Evolutionary conservation across 257 asterid species (phyloP).

Genomic region (Verbascum thapsus): DNA sequence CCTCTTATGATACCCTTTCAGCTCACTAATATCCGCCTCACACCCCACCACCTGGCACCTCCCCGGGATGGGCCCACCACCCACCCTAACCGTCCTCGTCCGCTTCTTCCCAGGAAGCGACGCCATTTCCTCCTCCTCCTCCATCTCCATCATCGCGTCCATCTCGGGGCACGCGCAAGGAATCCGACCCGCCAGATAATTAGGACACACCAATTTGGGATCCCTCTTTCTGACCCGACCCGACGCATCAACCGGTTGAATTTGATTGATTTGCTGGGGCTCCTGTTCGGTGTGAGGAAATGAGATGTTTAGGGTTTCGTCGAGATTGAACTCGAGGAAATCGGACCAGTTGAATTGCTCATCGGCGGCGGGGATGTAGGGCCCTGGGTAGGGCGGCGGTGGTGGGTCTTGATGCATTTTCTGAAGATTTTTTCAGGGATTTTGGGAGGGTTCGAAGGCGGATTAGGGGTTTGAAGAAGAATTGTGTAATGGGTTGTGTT

Average conservation of each 20-base stretch:
- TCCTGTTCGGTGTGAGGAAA: conserved; percentile 9
- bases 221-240: conserved; percentile 80
- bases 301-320: conserved; percentile 26
- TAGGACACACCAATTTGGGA: conserved; percentile 81
- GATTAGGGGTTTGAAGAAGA: not conserved
- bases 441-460: too few relatives aligned
- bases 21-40: conserved; percentile 85
- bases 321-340: conserved; percentile 42
- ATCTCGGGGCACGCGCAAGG: conserved; percentile 94
- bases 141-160: conserved; percentile 39
- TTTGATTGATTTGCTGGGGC: conserved; percentile 11
- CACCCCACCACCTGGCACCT: conserved; percentile 91
- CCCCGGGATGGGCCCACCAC: conserved; percentile 45
- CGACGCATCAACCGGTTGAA: not conserved
- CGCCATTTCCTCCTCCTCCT: conserved; percentile 54
- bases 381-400: too few relatives aligned
- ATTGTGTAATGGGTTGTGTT: too few relatives aligned
- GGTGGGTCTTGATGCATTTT: too few relatives aligned
- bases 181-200: conserved; percentile 79
- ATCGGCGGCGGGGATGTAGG: conserved; percentile 37
- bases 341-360: conserved; percentile 51
- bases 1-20: conserved; percentile 90
- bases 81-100: conserved; percentile 50
- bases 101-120: conserved; percentile 68
- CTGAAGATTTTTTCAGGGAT: too few relatives aligned